These are phyloP conservation scores for Knufia fluminis DNA, from an alignment of 2,329 filamentous ascomycete genomes.

Conservation along the genomic window DNA sequence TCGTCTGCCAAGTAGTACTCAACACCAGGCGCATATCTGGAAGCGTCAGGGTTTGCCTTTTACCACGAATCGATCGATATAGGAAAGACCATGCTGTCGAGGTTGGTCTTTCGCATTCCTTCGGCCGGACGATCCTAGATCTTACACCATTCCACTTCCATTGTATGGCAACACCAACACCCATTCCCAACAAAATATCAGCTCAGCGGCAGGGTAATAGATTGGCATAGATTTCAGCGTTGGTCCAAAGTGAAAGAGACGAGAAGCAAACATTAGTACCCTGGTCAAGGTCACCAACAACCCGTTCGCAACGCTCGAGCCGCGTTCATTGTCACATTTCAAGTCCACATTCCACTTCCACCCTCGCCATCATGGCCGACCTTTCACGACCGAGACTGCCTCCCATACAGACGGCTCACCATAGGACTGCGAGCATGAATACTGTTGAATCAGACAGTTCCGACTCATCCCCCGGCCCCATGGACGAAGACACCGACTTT, in stretches of 20 bases:
- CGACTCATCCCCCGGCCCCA: slow-evolving; percentile 39
- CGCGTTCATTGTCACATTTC: neutral
- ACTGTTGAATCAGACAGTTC: slow-evolving; percentile 23
- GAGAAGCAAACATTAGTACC: neutral
- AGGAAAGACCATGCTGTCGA: neutral
- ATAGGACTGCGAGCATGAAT: slow-evolving; percentile 18
- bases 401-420: slow-evolving; percentile 15
- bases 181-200: neutral
- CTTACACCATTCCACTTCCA: neutral
- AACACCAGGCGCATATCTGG: neutral
- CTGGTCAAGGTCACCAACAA: neutral
- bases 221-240: neutral
- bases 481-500: slow-evolving; percentile 87
- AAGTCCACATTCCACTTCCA: neutral
- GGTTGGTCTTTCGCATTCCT: neutral
- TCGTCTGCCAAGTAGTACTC: neutral
- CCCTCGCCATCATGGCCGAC: slow-evolving; percentile 17
- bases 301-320: slow-evolving; percentile 5
- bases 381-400: slow-evolving; percentile 16
- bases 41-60: neutral
- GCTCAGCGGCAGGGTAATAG: neutral
- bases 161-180: neutral
- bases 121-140: neutral
- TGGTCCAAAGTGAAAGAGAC: neutral
- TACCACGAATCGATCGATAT: neutral